Conservation (phyloP, 2,329 filamentous ascomycete genomes). For the Epichloe gansuensis region DNA sequence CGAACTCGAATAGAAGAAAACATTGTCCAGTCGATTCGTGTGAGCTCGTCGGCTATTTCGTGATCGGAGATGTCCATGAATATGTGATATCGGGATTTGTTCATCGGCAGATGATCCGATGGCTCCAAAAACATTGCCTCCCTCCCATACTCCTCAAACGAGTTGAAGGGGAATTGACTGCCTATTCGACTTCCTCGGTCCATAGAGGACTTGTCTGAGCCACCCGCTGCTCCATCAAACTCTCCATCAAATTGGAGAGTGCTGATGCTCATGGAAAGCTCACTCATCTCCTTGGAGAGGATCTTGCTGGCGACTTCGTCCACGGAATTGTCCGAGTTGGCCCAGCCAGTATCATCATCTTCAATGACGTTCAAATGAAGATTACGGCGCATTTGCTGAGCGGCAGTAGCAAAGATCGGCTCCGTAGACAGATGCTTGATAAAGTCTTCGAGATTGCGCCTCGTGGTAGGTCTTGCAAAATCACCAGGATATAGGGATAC, state of each 20-base stretch:
- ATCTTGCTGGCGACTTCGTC: conserved; percentile 23
- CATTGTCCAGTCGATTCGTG: conserved; percentile 95
- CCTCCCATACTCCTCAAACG: conserved; percentile 67
- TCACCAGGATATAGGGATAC: conserved; percentile 82
- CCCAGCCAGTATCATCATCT: conserved; percentile 90
- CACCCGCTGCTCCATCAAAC: conserved; percentile 30
- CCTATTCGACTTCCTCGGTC: conserved; percentile 26
- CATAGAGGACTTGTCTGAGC: conserved; percentile 30
- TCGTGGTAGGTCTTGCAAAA: conserved; percentile 68
- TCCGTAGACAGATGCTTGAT: conserved; percentile 61
- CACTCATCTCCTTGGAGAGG: conserved; percentile 27
- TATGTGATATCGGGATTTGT: conserved; percentile 77
- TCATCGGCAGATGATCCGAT: conserved; percentile 53
- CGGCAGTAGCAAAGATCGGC: conserved; percentile 71
- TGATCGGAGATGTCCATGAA: conserved; percentile 82
- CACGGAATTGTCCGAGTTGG: conserved; percentile 54
- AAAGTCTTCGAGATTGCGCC: conserved; percentile 60
- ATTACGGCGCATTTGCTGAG: conserved; percentile 71
- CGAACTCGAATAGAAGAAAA: conserved; percentile 89
- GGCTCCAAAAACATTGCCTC: conserved; percentile 64
- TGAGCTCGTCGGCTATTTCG: conserved; percentile 79
- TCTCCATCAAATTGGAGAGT: conserved; percentile 37
- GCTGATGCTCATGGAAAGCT: conserved; percentile 29
- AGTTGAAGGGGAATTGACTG: conserved; percentile 45
- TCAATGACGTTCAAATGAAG: conserved; percentile 60